These are phyloP conservation scores for Aspergillus campestris DNA, from an alignment of 495 filamentous ascomycete species.

Conservation along the genomic window DNA sequence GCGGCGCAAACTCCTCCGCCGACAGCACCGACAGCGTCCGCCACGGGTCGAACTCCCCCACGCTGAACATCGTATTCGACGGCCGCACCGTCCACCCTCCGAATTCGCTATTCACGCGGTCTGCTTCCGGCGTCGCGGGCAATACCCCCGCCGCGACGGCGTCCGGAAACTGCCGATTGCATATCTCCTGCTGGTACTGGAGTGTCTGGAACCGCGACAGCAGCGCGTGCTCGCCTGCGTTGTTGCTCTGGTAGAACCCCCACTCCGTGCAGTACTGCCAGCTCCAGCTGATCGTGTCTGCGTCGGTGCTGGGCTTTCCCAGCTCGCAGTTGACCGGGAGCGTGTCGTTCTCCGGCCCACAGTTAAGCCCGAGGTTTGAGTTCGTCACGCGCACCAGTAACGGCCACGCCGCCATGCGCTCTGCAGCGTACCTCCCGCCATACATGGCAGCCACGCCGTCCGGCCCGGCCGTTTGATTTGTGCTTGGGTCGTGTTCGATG, in stretches of 20 bases:
- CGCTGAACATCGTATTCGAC: constrained; percentile 48
- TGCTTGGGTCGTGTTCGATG: constrained; percentile 30
- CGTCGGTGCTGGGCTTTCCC: constrained; percentile 23
- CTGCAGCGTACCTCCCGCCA: constrained; percentile 33
- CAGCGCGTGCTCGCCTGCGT: constrained; percentile 39
- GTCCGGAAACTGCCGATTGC: constrained; percentile 45
- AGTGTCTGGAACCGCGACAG: constrained; percentile 45
- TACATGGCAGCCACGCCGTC: constrained; percentile 30
- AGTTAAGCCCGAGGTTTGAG: constrained; percentile 30
- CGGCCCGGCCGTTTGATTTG: constrained; percentile 14
- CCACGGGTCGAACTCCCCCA: constrained; percentile 54
- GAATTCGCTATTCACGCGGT: constrained; percentile 33
- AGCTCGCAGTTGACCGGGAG: constrained; percentile 30
- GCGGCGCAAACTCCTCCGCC: constrained; percentile 33
- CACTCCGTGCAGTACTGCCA: constrained; percentile 57
- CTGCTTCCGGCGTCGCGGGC: constrained; percentile 29
- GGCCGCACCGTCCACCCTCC: constrained; percentile 51
- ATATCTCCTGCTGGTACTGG: constrained; percentile 40
- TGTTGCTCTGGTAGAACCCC: constrained; percentile 48
- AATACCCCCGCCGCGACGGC: constrained; percentile 36
- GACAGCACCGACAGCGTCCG: constrained; percentile 42
- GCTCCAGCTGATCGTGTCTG: constrained; percentile 42
- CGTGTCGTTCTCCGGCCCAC: constrained; percentile 25
- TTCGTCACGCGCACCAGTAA: constrained; percentile 35
- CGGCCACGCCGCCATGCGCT: constrained; percentile 42